Evolutionary conservation across 2,329 filamentous ascomycete genomes (phyloP), one percentile per base, ranked within the genome.

Genomic region (Stachybotrys chartarum): DNA sequence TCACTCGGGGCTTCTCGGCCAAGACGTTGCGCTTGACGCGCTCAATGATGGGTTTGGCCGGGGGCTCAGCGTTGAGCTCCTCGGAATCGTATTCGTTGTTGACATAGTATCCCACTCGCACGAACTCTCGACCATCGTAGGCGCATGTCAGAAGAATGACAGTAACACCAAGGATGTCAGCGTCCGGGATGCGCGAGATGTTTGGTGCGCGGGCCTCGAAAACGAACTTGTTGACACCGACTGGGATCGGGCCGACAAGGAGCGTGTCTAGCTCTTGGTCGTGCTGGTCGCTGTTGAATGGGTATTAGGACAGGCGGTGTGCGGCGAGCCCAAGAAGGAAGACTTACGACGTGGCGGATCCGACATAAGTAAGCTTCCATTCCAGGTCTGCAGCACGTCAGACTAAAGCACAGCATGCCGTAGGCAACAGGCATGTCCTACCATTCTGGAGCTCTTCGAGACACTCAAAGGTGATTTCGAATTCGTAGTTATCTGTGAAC

Each of bases 351-450:
- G 93, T 97, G 60, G 95, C 94, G 64, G 94, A 99, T 68, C 94
- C 95, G 69, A 99, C 94, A 66, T 99, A 99, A 72, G 91, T 99
- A 66, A 99, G 81, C 76, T 99, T 99, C 94, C 94, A 99, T 76
- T 99, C 94, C 59, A 99, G 86, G 76, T 99, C 94, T 96, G 66
- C 39, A 49, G 52, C 18, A 49, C 35, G 56, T 65, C 59, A 68
- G 63, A 53, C 24, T 24, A 24, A 24, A 45, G 31, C 35, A 42
- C 35, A 55, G 50, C 51, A 46, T 54, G 52, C 50, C 44, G 7
- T 42, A 49, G 54, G 44, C 50, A 47, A 6, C 35, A 42, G 18
- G 14, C 17, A 55, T 45, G 47, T 60, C 73, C 35, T 73, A 92
- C 91, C 92, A 76, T 97, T 97, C 71, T 96, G 90, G 45, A 99